Evolutionary conservation across 2,329 filamentous ascomycete genomes (phyloP).

Genomic region (Didymella segeticola): DNA sequence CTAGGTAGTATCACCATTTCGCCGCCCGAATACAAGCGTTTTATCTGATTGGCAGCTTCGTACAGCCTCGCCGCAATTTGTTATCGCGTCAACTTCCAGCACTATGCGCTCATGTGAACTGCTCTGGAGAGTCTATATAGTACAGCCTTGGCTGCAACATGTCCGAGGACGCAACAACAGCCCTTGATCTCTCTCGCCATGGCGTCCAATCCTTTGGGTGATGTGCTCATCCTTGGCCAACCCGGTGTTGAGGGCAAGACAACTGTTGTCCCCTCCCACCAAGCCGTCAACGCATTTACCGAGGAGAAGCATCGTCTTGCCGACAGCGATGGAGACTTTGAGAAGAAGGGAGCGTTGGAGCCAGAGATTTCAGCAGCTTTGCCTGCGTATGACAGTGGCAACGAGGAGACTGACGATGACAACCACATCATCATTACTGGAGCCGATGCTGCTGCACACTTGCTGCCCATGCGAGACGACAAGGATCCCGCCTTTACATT

Average conservation of each 20-base stretch:
- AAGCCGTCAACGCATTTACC: slow-evolving; percentile 19
- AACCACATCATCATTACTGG: slow-evolving; percentile 23
- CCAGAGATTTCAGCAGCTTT: slow-evolving; percentile 20
- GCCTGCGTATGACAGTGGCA: slow-evolving; percentile 10
- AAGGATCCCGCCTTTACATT: slow-evolving; percentile 19
- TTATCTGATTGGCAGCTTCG: slow-evolving; percentile 6
- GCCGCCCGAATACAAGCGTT: not conserved
- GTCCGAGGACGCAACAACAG: not conserved
- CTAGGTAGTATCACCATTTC: slow-evolving; percentile 5
- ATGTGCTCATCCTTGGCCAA: slow-evolving; percentile 16
- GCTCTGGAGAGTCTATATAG: not conserved
- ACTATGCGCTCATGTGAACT: slow-evolving; percentile 3
- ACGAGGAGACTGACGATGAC: slow-evolving; percentile 15
- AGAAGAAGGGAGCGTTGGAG: slow-evolving; percentile 16
- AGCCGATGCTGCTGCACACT: slow-evolving; percentile 23
- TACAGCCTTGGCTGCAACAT: not conserved
- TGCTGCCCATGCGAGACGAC: slow-evolving; percentile 23
- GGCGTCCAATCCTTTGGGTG: slow-evolving; percentile 21
- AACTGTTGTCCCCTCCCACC: slow-evolving; percentile 14
- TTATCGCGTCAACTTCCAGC: slow-evolving; percentile 2
- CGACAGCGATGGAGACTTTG: slow-evolving; percentile 1
- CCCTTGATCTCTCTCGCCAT: slow-evolving; percentile 1
- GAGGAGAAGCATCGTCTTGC: slow-evolving; percentile 21
- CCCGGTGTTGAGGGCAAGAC: slow-evolving; percentile 21
- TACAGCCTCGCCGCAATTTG: slow-evolving; percentile 6